phyloP scores from a whole-genome alignment of 192 early-diverging fungal species.

The Linnemannia elongata region DNA sequence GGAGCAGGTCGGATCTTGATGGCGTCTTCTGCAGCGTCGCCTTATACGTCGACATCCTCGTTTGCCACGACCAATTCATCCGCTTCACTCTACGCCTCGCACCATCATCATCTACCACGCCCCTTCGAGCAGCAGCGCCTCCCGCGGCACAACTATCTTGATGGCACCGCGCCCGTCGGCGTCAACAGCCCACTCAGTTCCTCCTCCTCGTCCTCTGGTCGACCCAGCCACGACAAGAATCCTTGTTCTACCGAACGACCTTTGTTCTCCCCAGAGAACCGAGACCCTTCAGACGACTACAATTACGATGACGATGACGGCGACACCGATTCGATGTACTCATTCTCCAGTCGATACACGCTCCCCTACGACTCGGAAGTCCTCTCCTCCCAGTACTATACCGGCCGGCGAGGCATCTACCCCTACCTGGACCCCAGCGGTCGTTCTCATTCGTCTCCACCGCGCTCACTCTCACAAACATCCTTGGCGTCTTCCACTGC shows the following conservation, averaged over 20 bases:
- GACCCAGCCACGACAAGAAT: background rate
- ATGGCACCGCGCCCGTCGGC: background rate
- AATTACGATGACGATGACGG: background rate
- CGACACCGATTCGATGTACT: conserved; percentile 16
- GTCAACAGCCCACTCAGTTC: background rate
- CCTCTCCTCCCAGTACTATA: conserved; percentile 3
- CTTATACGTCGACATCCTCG: background rate
- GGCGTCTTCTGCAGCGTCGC: conserved; percentile 9
- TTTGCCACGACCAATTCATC: background rate
- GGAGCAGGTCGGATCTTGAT: background rate
- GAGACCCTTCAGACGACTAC: background rate
- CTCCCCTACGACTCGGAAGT: conserved; percentile 11
- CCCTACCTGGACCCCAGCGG: background rate
- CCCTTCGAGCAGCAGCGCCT: background rate
- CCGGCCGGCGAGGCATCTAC: background rate
- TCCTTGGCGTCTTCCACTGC: too few relatives aligned
- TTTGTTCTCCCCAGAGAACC: background rate
- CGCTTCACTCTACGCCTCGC: background rate
- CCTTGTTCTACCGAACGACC: background rate
- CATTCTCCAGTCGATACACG: conserved; percentile 25
- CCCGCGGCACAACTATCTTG: background rate
- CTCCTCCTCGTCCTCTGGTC: background rate
- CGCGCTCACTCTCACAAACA: too few relatives aligned
- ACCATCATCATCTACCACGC: background rate
- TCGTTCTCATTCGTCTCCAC: background rate